phyloP scores from a whole-genome alignment of 139 green algal genomes.

The Tetradesmus obliquus region DNA sequence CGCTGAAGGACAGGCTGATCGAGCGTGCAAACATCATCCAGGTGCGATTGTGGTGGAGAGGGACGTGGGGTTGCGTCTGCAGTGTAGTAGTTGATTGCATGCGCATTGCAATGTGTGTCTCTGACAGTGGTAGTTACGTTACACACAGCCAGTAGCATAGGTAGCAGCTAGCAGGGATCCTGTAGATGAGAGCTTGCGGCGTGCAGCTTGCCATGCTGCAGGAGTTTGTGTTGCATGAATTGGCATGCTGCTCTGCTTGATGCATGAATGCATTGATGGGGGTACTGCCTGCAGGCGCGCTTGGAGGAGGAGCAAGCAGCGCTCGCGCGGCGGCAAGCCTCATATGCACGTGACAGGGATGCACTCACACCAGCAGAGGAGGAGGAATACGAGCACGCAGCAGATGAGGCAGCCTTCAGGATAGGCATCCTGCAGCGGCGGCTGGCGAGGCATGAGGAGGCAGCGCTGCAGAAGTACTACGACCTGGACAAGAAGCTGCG shows the following conservation, averaged over 20 bases:
- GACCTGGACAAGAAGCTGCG: conserved; percentile 84
- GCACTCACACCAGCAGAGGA: conserved; percentile 81
- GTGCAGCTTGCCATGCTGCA: neutral
- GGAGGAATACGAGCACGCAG: conserved; percentile 84
- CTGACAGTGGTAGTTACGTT: neutral
- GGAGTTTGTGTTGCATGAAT: neutral
- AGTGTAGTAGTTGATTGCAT: neutral
- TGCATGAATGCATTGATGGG: too few species aligned
- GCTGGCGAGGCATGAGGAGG: conserved; percentile 87
- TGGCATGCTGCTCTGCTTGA: neutral
- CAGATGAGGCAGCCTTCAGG: conserved; percentile 74
- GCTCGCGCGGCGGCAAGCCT: conserved; percentile 78
- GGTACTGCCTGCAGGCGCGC: conserved; percentile 57
- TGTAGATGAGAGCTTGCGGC: neutral
- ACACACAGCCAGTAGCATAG: too few species aligned
- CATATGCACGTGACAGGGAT: conserved; percentile 85
- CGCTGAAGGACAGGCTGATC: conserved; percentile 89
- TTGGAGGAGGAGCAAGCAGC: conserved; percentile 83
- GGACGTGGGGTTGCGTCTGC: neutral
- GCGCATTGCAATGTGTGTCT: neutral
- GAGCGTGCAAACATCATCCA: conserved; percentile 91
- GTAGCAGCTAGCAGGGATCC: too few species aligned
- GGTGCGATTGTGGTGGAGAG: conserved; percentile 32
- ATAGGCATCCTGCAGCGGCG: conserved; percentile 79
- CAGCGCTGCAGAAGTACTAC: conserved; percentile 88